Evolutionary conservation across 768 basidiomycete species (phyloP), one percentile per base, ranked within the genome.

Genomic region (Leccinum pellstonianum): DNA sequence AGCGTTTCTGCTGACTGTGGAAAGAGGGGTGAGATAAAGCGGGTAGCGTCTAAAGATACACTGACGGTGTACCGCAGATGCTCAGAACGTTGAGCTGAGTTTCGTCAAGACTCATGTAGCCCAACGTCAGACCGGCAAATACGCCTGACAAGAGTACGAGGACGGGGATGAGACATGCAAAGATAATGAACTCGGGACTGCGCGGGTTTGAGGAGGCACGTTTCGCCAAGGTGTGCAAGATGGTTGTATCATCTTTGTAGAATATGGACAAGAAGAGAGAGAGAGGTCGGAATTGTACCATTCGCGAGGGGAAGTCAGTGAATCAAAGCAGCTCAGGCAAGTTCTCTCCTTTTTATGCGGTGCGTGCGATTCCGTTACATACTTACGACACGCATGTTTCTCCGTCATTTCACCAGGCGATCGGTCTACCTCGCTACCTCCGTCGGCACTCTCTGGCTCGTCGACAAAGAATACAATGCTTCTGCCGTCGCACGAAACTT

Each of bases 91-190:
- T 87, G 47, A 96, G 83, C 79, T 95, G 93, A 43, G 93, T 95
- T 73, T 90, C 90, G 75, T 96, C 93, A 72, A 95, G 81, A 65
- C 88, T 90, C 90, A 95, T 94, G 73, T 93, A 95, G 35, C 93
- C 93, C 50, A 95, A 78, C 59, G 94, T 95, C 64, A 95, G 79
- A 74, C 94, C 91, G 81, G 93, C 93, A 83, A 95, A 94, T 59
- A 93, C 66, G 70, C 93, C 93, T 59, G 90, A 93, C 63, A 89
- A 69, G 52, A 93, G 70, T 55, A 95, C 93, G 66, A 94, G 86
- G 35, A 93, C 69, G 55, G 93, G 93, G 48, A 95, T 93, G 75
- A 95, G 86, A 67, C 75, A 73, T 8, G 77, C 78, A 60, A 77
- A 78, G 58, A 76, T 69, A 65, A 80, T 70, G 68, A 76, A 78